Evolutionary conservation across 768 basidiomycete genomes (phyloP).

Genomic region (Rhizopogon salebrosus): DNA sequence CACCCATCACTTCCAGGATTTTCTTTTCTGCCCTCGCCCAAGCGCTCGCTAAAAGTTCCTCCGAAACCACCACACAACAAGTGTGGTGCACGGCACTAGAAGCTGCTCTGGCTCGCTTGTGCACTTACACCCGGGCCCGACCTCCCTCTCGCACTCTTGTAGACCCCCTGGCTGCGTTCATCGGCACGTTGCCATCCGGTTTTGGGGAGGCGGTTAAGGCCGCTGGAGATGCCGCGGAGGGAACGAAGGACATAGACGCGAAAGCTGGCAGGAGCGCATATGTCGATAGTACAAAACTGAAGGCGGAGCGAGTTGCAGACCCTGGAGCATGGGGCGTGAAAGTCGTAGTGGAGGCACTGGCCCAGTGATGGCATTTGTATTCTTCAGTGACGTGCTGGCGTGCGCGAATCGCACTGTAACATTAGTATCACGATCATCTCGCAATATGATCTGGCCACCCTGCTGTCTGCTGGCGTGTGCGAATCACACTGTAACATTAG

Average conservation of each 20-base stretch:
- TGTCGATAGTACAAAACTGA: constrained; percentile 64
- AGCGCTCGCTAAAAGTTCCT: constrained; percentile 43
- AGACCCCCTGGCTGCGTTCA: constrained; percentile 85
- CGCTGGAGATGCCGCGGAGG: constrained; percentile 63
- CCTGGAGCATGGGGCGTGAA: constrained; percentile 93
- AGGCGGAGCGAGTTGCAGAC: constrained; percentile 62
- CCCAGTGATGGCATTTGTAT: background rate
- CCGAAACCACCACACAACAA: constrained; percentile 31
- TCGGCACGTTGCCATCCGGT: constrained; percentile 32
- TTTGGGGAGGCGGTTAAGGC: constrained; percentile 51
- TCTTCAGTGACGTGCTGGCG: background rate
- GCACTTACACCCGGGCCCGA: constrained; percentile 83
- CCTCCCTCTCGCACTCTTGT: constrained; percentile 88
- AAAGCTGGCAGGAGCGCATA: constrained; percentile 90
- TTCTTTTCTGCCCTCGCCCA: constrained; percentile 88
- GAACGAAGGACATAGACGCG: constrained; percentile 70
- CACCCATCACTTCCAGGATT: constrained; percentile 46
- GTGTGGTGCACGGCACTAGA: constrained; percentile 60
- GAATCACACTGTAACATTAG: too few species aligned
- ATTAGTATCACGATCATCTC: too few species aligned
- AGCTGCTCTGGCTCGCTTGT: constrained; percentile 56
- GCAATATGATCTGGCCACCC: too few species aligned
- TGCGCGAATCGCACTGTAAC: background rate
- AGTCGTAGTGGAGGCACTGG: constrained; percentile 57
- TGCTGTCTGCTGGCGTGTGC: background rate